Percentiles rank a stretch among this genome's conserved stretches.
phyloP scores from a whole-genome alignment of 352 stramenopile genomes.

The Achlya hypogyna region DNA sequence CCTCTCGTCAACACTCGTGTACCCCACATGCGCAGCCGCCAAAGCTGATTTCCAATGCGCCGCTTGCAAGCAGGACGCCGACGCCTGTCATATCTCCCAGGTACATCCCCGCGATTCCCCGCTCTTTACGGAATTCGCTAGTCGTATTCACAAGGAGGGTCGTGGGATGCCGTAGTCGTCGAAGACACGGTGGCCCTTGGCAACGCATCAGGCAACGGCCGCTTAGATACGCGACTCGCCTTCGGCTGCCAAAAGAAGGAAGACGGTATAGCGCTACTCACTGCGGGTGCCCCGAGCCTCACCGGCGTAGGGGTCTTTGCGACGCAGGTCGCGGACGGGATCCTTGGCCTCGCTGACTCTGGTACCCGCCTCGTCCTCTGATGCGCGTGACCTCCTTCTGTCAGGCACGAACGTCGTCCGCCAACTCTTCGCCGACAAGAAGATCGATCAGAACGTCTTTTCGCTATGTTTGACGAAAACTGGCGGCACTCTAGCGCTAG shows the following conservation, averaged over 20 bases:
- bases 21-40: slow-evolving; percentile 45
- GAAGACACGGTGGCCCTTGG: slow-evolving; percentile 72
- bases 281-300: too few species aligned
- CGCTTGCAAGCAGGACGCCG: slow-evolving; percentile 27
- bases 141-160: slow-evolving; percentile 79
- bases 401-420: slow-evolving; percentile 58
- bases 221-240: slow-evolving; percentile 55
- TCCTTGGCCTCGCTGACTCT: slow-evolving; percentile 74
- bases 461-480: slow-evolving; percentile 63
- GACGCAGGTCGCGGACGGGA: slow-evolving; percentile 69
- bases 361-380: slow-evolving; percentile 23
- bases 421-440: slow-evolving; percentile 66
- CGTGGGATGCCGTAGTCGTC: slow-evolving; percentile 67
- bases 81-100: slow-evolving; percentile 48
- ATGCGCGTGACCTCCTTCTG: background rate
- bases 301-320: slow-evolving; percentile 62
- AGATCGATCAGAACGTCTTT: slow-evolving; percentile 72
- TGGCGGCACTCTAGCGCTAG: slow-evolving; percentile 62
- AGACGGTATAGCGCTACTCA: too few species aligned
- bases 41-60: slow-evolving; percentile 49
- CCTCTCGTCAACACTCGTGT: slow-evolving; percentile 58
- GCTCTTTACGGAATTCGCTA: too few species aligned
- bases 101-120: too few species aligned
- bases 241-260: slow-evolving; percentile 72
- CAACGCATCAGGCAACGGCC: slow-evolving; percentile 33